Base-by-base conservation (phyloP, 305 asterid genomes). In the Nicotiana rustica region DNA sequence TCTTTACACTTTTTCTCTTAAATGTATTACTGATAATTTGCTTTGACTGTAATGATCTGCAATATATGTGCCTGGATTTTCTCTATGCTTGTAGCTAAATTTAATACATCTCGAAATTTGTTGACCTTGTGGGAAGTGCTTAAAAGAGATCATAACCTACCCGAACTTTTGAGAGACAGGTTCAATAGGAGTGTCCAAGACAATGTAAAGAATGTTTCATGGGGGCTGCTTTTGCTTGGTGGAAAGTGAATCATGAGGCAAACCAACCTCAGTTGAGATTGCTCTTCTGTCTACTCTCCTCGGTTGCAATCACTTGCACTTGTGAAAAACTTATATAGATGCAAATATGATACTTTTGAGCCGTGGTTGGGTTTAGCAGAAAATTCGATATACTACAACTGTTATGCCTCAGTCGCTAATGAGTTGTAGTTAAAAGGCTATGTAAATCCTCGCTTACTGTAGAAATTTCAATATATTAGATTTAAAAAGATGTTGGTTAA, bases 171-270 rank as follows among this genome's bases (percentile, higher is more conserved):
- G 18, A 36, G 77, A 68, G n/a, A 38, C 33, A 18, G 10, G 77
- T 69, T 69, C 57, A 69, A 38, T 38, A 18, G 77, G 13, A 69
- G 15, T 69, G 77, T 69, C 77, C 56, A 38, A 36, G 19, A 10
- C 56, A 68, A 18, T 36, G 31, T 36, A 36, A 68, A 68, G 31
- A 31, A 68, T 68, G 77, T 68, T 10, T 29, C 56, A 4, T 10
- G 52, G 56, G 56, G 38, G 17, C 41, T 15, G 52, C 52, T 67
- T 68, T 68, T 68, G 56, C 4, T 68, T 68, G 56, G 56, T 68
- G n/a, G 29, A 68, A 68, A 68, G 77, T 68, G 56, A 68, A 68
- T 68, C 77, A 68, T 19, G 31, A 44, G 44, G 56, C 14, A 68
- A 36, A 68, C 17, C 31, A 36, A 68, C 76, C 31, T 68, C 56